Conservation (phyloP, 148 eudicot species). For the Arbutus unedo region DNA sequence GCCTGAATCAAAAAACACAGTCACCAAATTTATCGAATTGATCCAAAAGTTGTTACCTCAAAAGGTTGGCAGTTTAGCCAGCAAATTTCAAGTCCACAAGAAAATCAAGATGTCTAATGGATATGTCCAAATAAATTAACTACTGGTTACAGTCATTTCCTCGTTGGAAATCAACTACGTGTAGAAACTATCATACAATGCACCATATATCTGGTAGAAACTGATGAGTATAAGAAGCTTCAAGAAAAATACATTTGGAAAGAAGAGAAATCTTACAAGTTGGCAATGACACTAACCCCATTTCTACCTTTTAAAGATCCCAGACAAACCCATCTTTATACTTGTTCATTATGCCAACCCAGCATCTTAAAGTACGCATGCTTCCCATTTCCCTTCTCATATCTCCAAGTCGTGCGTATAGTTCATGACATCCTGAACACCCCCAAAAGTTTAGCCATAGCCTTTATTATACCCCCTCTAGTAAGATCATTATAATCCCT, state of each 20-base stretch:
- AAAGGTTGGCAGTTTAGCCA: background rate
- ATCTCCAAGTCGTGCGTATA: background rate
- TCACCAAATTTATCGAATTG: background rate
- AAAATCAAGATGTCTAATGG: background rate
- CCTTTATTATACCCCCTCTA: background rate
- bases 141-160: background rate
- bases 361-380: background rate
- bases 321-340: background rate
- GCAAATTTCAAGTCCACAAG: background rate
- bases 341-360: background rate
- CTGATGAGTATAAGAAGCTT: background rate
- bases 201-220: background rate
- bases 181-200: background rate
- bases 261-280: background rate
- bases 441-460: background rate
- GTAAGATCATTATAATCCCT: background rate
- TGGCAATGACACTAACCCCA: background rate
- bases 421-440: background rate
- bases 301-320: background rate
- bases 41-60: background rate
- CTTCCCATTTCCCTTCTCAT: background rate
- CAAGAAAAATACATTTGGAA: background rate
- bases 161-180: background rate
- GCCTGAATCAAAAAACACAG: slow-evolving; percentile 43
- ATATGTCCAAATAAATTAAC: background rate